Evolutionary conservation across 352 stramenopile species (phyloP).

Genomic region (Nothophytophthora sp.): DNA sequence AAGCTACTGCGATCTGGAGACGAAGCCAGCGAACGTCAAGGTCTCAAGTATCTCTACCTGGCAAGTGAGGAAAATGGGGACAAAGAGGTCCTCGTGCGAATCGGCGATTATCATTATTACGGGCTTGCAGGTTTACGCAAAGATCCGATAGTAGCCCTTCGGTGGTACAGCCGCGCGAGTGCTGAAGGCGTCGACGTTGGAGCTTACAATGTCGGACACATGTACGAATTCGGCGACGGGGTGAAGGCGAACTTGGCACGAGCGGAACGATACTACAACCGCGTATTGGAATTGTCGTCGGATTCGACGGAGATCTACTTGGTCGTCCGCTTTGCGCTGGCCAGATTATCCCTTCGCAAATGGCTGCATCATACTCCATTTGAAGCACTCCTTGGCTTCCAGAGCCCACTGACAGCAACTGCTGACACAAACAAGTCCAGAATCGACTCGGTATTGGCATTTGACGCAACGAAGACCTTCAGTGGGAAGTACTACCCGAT

Average conservation of each 20-base stretch:
- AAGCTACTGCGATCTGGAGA: slow-evolving; percentile 29
- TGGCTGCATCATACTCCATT: slow-evolving; percentile 34
- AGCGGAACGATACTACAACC: slow-evolving; percentile 64
- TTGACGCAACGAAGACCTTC: slow-evolving; percentile 10
- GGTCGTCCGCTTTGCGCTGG: slow-evolving; percentile 39
- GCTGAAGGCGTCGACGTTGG: slow-evolving; percentile 52
- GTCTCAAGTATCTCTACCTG: slow-evolving; percentile 40
- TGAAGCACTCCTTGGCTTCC: slow-evolving; percentile 9
- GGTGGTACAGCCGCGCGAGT: slow-evolving; percentile 76
- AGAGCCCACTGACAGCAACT: background rate
- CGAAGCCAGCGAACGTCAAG: slow-evolving; percentile 25
- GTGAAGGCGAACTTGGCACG: slow-evolving; percentile 49
- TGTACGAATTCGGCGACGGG: slow-evolving; percentile 69
- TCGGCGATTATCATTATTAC: slow-evolving; percentile 83
- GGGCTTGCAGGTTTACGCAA: slow-evolving; percentile 42
- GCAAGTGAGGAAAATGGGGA: slow-evolving; percentile 45
- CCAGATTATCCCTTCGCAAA: slow-evolving; percentile 28
- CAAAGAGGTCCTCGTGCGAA: slow-evolving; percentile 60
- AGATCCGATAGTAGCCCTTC: slow-evolving; percentile 38
- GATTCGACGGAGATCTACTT: slow-evolving; percentile 27
- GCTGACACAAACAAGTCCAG: slow-evolving; percentile 8
- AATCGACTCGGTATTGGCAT: slow-evolving; percentile 6
- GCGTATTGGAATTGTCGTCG: slow-evolving; percentile 49
- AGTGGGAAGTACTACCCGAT: slow-evolving; percentile 9
- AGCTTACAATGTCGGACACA: slow-evolving; percentile 76